phyloP scores from a whole-genome alignment of 768 basidiomycete genomes.

The Russula virescens region DNA sequence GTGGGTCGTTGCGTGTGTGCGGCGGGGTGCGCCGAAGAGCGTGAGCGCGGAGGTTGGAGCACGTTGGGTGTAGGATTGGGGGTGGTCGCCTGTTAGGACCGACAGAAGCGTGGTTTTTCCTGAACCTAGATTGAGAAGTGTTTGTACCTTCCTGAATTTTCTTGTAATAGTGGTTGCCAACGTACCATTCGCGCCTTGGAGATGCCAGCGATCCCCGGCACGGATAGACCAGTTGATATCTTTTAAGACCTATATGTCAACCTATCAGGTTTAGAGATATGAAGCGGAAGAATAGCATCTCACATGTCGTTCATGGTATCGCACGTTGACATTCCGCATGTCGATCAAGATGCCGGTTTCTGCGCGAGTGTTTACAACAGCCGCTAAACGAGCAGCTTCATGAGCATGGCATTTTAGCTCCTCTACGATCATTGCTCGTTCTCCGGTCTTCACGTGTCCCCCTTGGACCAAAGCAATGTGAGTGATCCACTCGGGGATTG shows the following conservation, averaged over 20 bases:
- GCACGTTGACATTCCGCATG: slow-evolving; percentile 60
- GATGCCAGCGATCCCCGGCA: slow-evolving; percentile 83
- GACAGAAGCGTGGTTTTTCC: slow-evolving; percentile 94
- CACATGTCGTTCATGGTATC: slow-evolving; percentile 48
- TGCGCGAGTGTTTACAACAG: not conserved
- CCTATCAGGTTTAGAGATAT: not conserved
- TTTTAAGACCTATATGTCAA: slow-evolving; percentile 59
- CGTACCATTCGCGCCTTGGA: slow-evolving; percentile 82
- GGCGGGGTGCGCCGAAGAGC: slow-evolving; percentile 60
- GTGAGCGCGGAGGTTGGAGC: slow-evolving; percentile 37
- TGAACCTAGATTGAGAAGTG: slow-evolving; percentile 48
- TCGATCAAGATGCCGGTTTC: slow-evolving; percentile 46
- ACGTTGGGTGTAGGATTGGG: slow-evolving; percentile 81
- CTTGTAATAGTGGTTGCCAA: not conserved
- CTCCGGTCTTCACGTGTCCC: slow-evolving; percentile 47
- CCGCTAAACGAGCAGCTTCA: not conserved
- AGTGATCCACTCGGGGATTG: slow-evolving; percentile 65
- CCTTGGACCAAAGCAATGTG: slow-evolving; percentile 54
- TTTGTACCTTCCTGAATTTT: not conserved
- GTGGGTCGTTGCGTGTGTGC: slow-evolving; percentile 58
- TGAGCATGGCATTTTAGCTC: not conserved
- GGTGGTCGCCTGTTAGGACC: slow-evolving; percentile 89
- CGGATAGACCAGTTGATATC: slow-evolving; percentile 78
- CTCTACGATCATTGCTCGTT: slow-evolving; percentile 40
- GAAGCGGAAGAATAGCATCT: not conserved